Base-by-base conservation (phyloP, 2,329 filamentous ascomycete genomes). In the Colletotrichum ledebouriae region DNA sequence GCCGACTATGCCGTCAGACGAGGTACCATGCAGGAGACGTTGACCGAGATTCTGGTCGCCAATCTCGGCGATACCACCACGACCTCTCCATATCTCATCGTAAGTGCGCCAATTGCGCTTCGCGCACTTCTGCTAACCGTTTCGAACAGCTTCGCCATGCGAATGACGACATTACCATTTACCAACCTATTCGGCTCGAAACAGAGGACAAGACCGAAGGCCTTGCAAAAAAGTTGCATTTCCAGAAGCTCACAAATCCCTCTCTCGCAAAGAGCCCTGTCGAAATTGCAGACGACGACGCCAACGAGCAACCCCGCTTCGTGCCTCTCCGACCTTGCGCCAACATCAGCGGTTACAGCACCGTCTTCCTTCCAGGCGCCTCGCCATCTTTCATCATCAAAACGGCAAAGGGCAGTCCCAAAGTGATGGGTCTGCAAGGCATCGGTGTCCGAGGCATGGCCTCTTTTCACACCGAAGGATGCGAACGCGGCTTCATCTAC, bases 361-460 rank as follows among this genome's bases (percentile, higher is more conserved):
- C 92, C 1, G 90, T 98, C 1, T 96, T 97, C 75, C 85, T 98
- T 57, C 90, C 94, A 0, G 94, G 95, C 0, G 79, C 86, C 4
- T 93, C 93, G 0, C 92, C 95, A 0, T 90, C 89, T 66, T 94
- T 98, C 76, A 82, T 99, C 50, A 77, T 98, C 49, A 97, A 93
- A 74, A 93, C 93, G 55, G 87, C 93, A 41, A 92, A 93, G 72
- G 94, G 91, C 59, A 80, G 86, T 5, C 94, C 95, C 0, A 90
- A 89, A 72, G 87, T 97, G 13, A 79, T 97, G n/a, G 86, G 88
- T 11, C 81, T 98, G 1, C 88, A 90, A 69, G 91, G 92, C 0
- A 82, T 85, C 13, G 87, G 87, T 7, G 89, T 95, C 3, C 87
- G 89, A 44, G 89, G 90, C 57, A 84, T 98, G 73, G 93, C 90